phyloP scores from a whole-genome alignment of 306 rosid genomes.

The Acacia melanoxylon region DNA sequence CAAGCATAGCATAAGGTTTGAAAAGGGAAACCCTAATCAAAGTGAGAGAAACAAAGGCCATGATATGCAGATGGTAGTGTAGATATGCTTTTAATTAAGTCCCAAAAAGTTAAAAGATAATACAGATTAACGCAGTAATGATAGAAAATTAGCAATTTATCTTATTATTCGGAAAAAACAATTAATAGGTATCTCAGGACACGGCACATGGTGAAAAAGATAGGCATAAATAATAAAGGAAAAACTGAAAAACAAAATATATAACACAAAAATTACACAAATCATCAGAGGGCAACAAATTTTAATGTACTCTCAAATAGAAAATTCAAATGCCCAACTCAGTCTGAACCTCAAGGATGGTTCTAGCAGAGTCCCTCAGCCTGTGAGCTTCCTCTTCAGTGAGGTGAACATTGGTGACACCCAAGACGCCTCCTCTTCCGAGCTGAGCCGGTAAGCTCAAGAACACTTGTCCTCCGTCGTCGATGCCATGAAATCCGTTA shows the following conservation, averaged over 20 bases:
- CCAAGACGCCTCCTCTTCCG: slow-evolving; percentile 75
- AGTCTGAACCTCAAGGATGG: slow-evolving; percentile 60
- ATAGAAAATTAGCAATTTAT: background rate
- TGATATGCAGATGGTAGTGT: too few species aligned
- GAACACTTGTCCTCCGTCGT: slow-evolving; percentile 65
- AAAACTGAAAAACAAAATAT: background rate
- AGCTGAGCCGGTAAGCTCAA: slow-evolving; percentile 83
- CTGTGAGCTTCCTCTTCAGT: slow-evolving; percentile 56
- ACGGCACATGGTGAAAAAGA: background rate
- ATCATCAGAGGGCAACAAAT: background rate
- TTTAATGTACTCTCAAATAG: background rate
- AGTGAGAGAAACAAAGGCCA: too few species aligned
- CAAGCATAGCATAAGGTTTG: too few species aligned
- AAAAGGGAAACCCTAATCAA: too few species aligned
- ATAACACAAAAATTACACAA: background rate
- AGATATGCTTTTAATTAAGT: background rate
- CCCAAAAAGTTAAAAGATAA: too few species aligned
- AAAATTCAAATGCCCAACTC: slow-evolving; percentile 57
- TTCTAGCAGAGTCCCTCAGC: slow-evolving; percentile 63
- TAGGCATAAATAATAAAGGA: background rate
- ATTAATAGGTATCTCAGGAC: background rate
- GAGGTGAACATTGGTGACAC: slow-evolving; percentile 74
- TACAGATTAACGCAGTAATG: background rate
- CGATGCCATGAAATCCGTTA: slow-evolving; percentile 66
- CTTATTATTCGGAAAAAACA: too few species aligned